phyloP scores from a whole-genome alignment of 2,329 filamentous ascomycete species.

The Ascosphaera aggregata region DNA sequence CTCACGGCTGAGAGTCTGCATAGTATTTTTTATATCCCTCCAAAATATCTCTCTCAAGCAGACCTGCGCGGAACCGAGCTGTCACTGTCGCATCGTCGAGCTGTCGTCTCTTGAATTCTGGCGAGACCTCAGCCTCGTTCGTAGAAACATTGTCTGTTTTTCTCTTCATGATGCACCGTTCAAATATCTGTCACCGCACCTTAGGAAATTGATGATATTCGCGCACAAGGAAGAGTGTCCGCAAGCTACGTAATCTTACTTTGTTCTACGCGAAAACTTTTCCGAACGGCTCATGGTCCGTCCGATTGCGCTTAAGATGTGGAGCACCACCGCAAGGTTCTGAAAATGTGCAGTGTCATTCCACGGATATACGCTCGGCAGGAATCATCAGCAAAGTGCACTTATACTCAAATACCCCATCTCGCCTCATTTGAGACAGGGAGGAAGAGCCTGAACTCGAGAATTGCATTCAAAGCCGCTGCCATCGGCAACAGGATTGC shows the following conservation, averaged over 20 bases:
- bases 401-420: too few species aligned
- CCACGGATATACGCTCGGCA: neutral
- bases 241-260: neutral
- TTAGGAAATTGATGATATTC: neutral
- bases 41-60: conserved; percentile 19
- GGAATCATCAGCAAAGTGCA: neutral
- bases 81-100: conserved; percentile 17
- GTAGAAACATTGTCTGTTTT: conserved; percentile 12
- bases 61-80: conserved; percentile 19
- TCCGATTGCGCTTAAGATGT: neutral
- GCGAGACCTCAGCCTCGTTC: conserved; percentile 9
- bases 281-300: neutral
- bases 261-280: neutral
- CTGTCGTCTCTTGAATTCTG: conserved; percentile 16
- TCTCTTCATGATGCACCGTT: conserved; percentile 18
- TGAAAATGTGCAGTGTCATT: neutral
- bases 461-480: neutral
- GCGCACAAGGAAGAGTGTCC: neutral
- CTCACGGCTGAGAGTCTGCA: conserved; percentile 20
- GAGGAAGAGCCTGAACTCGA: neutral
- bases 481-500: neutral
- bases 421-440: too few species aligned
- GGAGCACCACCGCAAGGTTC: neutral
- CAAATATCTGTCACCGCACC: neutral
- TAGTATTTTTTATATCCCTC: conserved; percentile 22